Evolutionary conservation across 257 asterid species (phyloP), one percentile per base, ranked within the genome.

Genomic region (Thymus mandschuricus): DNA sequence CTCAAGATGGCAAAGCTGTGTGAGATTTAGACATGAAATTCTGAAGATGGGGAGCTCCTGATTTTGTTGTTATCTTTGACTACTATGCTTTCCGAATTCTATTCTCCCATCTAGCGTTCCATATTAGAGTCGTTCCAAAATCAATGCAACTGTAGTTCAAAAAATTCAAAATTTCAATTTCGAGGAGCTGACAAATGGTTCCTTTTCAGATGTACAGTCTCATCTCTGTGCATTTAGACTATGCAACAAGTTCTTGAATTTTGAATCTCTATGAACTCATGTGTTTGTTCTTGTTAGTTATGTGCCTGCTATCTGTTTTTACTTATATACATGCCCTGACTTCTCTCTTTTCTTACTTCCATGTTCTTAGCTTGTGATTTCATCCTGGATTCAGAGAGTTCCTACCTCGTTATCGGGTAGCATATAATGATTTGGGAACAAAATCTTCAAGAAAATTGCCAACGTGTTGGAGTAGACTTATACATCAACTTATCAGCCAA

Each of bases 381-480:
- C 81, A 69, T 83, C 77, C 74, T 79, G 80, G 81, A 76, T 73
- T 75, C 78, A 71, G 86, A 74, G 56, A 67, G 81, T 75, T 80
- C 81, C 76, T 72, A 49, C 78, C 76, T 70, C 74, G 71, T 70
- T 73, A 51, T 76, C 75, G 87, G 80, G 88, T 76, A 86, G 79
- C 85, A 46, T 84, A 89, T 88, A 81, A 92, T 92, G 98, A 76
- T 78, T 85, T 89, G 83, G 85, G 78, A 82, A 83, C 75, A 83
- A 90, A 81, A 78, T 50, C 70, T 64, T 64, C 84, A 81, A 82
- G 84, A 80, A 71, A 66, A 67, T 71, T 79, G 83, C 73, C 84
- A 52, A 78, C 78, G 78, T 55, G 79, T 72, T 57, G 86, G 86
- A 71, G 79, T 85, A 76, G 85, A 89, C 79, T 46, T 83, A 57